phyloP scores from a whole-genome alignment of 768 basidiomycete species.

The Mycena albidolilacea region DNA sequence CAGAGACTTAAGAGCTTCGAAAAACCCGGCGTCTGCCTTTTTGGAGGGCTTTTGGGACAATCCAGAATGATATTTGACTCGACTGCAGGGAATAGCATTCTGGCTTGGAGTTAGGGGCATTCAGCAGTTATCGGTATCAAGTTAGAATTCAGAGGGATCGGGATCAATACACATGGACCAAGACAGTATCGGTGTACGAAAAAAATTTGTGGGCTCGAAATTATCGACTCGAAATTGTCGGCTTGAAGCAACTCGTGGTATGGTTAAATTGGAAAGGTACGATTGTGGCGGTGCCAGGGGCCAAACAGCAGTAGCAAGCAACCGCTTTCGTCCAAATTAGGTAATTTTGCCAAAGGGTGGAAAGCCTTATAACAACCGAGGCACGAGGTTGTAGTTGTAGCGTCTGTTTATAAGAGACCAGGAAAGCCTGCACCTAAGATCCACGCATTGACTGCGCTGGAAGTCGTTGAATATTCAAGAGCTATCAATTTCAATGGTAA shows the following conservation, averaged over 20 bases:
- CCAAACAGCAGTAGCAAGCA: constrained; percentile 6
- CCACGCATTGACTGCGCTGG: no score
- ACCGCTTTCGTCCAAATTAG: constrained; percentile 16
- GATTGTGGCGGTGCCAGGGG: constrained; percentile 15
- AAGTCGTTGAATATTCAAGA: neutral
- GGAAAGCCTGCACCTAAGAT: no score
- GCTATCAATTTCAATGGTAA: neutral
- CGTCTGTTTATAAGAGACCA: no score
- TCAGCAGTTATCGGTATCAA: neutral
- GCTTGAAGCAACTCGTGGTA: constrained; percentile 1
- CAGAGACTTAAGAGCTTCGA: no score
- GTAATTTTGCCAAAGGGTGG: constrained; percentile 10
- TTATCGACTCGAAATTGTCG: neutral
- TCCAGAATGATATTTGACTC: no score
- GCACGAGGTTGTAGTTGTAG: no score
- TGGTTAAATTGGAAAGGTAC: neutral
- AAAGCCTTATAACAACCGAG: no score
- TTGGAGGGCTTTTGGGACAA: no score
- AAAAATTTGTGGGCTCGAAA: neutral
- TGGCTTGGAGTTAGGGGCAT: no score
- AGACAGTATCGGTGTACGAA: neutral
- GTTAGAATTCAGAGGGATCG: neutral
- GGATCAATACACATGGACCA: neutral
- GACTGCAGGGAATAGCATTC: no score
- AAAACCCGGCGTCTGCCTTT: no score